A percentile compares a stretch with the other conserved stretches of the same genome.
Evolutionary conservation across 257 asterid genomes (phyloP).

Genomic region (Solanum tarijense): DNA sequence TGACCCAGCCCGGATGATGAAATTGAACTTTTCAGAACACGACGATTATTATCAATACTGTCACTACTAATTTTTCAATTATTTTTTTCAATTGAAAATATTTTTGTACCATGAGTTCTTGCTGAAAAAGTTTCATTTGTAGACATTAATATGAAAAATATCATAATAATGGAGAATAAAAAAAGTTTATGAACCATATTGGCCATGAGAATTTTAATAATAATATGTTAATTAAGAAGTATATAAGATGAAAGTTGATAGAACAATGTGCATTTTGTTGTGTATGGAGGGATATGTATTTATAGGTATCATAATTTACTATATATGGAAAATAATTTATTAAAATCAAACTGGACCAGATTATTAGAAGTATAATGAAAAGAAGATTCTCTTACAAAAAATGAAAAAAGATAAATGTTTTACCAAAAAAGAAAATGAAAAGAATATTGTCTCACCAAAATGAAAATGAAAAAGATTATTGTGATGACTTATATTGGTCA

Average conservation of each 20-base stretch:
- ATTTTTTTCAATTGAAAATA: background rate
- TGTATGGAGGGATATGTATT: background rate
- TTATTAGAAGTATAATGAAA: background rate
- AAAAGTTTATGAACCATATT: background rate
- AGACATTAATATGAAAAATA: background rate
- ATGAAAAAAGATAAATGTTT: too few species aligned
- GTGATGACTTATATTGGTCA: too few species aligned
- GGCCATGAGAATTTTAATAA: background rate
- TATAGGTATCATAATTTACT: background rate
- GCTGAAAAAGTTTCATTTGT: background rate
- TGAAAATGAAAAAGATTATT: too few species aligned
- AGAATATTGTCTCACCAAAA: background rate
- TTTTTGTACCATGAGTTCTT: background rate
- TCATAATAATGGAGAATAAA: background rate
- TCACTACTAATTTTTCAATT: background rate
- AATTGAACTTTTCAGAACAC: background rate
- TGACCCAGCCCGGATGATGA: background rate
- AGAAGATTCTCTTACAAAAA: too few species aligned
- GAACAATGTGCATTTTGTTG: background rate
- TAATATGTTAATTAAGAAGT: too few species aligned
- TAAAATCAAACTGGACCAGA: too few species aligned
- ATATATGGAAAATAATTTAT: too few species aligned
- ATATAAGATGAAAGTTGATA: background rate
- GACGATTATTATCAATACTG: background rate
- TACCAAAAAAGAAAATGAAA: background rate